phyloP scores from a whole-genome alignment of 257 asterid species.

The Nicotiana undulata region DNA sequence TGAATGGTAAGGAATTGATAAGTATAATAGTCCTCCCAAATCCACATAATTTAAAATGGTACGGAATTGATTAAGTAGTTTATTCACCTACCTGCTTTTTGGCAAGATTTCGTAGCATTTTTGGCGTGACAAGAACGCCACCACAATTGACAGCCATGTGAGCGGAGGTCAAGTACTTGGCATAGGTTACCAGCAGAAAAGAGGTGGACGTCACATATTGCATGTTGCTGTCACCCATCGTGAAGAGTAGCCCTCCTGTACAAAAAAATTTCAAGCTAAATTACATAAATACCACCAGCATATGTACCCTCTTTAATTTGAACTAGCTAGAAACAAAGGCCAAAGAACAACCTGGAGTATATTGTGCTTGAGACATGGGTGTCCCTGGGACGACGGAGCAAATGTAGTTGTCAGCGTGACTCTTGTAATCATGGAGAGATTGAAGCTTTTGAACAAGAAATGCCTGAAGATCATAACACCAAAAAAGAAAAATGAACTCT shows the following conservation, averaged over 20 bases:
- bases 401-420: constrained; percentile 86
- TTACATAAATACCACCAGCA: background rate
- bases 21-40: background rate
- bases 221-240: constrained; percentile 25
- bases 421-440: constrained; percentile 81
- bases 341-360: constrained; percentile 44
- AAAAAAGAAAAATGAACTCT: background rate
- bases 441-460: constrained; percentile 76
- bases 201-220: constrained; percentile 26
- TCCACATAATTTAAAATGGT: background rate
- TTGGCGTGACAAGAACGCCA: constrained; percentile 2
- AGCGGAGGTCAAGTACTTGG: constrained; percentile 17
- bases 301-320: background rate
- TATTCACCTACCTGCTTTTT: constrained; percentile 25
- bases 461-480: constrained; percentile 24
- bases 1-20: no score
- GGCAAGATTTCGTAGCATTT: constrained; percentile 20
- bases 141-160: constrained; percentile 20
- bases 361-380: constrained; percentile 56
- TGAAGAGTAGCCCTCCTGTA: constrained; percentile 28
- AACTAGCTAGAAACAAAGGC: background rate
- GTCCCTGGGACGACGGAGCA: constrained; percentile 84
- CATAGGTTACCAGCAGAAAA: constrained; percentile 33
- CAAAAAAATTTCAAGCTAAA: background rate
- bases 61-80: background rate